Base-by-base conservation (phyloP, 2,329 filamentous ascomycete species). In the Ploettnerulaceae sp. region DNA sequence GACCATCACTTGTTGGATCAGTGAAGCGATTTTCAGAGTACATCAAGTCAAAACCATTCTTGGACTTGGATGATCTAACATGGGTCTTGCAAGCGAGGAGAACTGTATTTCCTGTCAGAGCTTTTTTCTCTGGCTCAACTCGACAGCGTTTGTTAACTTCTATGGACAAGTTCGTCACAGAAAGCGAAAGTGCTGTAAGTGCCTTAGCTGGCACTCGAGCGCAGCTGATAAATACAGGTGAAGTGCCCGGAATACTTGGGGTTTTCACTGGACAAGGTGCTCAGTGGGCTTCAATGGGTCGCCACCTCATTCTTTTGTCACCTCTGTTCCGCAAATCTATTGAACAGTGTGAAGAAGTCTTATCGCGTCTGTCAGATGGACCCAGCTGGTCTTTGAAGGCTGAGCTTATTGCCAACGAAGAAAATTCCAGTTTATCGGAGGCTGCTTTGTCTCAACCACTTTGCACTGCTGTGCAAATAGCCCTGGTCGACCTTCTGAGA, bases 391-490 rank as follows among this genome's bases (percentile, higher is more conserved):
- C 31, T 4, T 25, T 59, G 11, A 49, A 44, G 29, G 60, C 56
- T 2, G 50, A 52, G 15, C 24, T 52, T 22, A 45, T 14, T 9
- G 47, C 47, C 18, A 35, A 52, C 34, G 33, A 14, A 9, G 15
- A 49, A 6, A 31, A 28, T 3, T 42, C 53, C 14, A 39, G 37
- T 6, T 35, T 59, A n/a, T 58, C 62, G 35, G 39, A 50, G 43
- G 47, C 48, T 24, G 43, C 47, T 9, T 32, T 61, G n/a, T 51
- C 48, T 37, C 57, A 61, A 29, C 54, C 57, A 0, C 26, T 57
- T 2, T 58, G 47, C 33, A 60, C 57, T 1, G 57, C 55, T 11
- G 25, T 64, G 2, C 62, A 65, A 33, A 46, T 64, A 7, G 57
- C 53, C 5, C 36, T 64, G 6, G 54, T 65, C 3, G 54, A 62